These are phyloP conservation scores for Herpetomonas samuelpessoai DNA, from an alignment of 208 protist genomes.

Conservation along the genomic window DNA sequence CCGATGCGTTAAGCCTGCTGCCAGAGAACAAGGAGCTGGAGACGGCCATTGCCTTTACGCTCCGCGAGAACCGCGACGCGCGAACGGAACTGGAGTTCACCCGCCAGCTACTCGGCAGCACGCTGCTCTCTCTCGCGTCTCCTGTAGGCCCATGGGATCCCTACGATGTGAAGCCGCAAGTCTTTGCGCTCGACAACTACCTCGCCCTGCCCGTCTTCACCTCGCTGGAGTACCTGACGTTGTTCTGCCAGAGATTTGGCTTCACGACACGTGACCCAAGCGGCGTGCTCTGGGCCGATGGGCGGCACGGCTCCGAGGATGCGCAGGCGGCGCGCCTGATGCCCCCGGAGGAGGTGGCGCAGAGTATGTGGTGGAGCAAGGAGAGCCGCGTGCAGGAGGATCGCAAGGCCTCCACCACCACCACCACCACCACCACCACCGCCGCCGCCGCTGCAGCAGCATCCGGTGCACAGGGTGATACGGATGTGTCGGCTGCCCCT, in stretches of 20 bases:
- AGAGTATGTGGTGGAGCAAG: constrained; percentile 50
- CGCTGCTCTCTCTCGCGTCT: constrained; percentile 76
- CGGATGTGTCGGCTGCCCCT: no score
- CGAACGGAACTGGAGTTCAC: constrained; percentile 81
- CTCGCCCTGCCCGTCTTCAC: constrained; percentile 88
- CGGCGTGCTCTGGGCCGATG: constrained; percentile 70
- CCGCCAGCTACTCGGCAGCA: constrained; percentile 66
- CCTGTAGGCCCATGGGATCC: constrained; percentile 80
- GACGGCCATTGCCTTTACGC: constrained; percentile 67
- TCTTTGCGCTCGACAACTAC: constrained; percentile 83
- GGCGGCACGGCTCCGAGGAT: constrained; percentile 12
- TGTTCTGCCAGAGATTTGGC: constrained; percentile 69
- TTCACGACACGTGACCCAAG: constrained; percentile 77
- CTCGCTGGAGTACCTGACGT: constrained; percentile 59
- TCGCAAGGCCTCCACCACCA: constrained; percentile 7
- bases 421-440: no score
- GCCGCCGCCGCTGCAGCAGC: no score
- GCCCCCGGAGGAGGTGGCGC: constrained; percentile 39
- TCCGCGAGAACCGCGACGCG: constrained; percentile 73
- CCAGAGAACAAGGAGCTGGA: constrained; percentile 71
- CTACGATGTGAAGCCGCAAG: constrained; percentile 86
- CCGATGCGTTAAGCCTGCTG: constrained; percentile 30
- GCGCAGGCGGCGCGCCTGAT: constrained; percentile 9
- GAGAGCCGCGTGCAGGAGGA: constrained; percentile 13
- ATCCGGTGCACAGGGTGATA: no score